phyloP scores from a whole-genome alignment of 2,329 filamentous ascomycete genomes.

The Tolypocladium nubicola region DNA sequence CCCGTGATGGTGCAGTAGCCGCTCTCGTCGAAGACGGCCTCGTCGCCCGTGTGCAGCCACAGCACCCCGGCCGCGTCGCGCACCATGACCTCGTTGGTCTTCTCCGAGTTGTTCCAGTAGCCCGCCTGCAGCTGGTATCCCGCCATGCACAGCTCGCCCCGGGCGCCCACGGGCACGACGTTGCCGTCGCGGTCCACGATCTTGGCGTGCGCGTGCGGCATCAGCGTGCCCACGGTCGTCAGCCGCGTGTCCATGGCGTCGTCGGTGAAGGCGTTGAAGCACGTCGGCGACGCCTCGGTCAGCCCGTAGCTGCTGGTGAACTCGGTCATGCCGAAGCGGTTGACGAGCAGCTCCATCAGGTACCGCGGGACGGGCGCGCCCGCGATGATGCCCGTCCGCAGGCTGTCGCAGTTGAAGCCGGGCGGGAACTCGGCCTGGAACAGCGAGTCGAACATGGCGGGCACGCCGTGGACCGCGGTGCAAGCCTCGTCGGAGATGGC shows the following conservation, averaged over 20 bases:
- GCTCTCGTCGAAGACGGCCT: slow-evolving; percentile 55
- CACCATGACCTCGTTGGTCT: slow-evolving; percentile 54
- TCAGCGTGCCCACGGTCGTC: slow-evolving; percentile 62
- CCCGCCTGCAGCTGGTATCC: slow-evolving; percentile 65
- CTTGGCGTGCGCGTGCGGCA: slow-evolving; percentile 69
- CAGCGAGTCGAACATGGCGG: slow-evolving; percentile 71
- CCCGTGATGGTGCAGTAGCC: slow-evolving; percentile 67
- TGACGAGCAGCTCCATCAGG: slow-evolving; percentile 62
- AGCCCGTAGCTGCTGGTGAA: slow-evolving; percentile 63
- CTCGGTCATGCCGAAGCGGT: slow-evolving; percentile 63
- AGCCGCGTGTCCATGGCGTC: slow-evolving; percentile 58
- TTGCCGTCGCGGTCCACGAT: slow-evolving; percentile 59
- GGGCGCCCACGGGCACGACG: slow-evolving; percentile 54
- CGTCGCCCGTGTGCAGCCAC: slow-evolving; percentile 60
- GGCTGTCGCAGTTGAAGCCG: slow-evolving; percentile 34
- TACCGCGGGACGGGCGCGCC: slow-evolving; percentile 67
- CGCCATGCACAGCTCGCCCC: slow-evolving; percentile 67
- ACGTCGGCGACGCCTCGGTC: slow-evolving; percentile 70
- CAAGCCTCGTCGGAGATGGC: slow-evolving; percentile 57
- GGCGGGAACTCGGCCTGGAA: slow-evolving; percentile 34
- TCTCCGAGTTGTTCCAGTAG: slow-evolving; percentile 61
- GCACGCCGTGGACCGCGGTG: slow-evolving; percentile 71
- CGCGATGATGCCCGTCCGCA: slow-evolving; percentile 70
- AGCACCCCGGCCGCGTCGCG: slow-evolving; percentile 40
- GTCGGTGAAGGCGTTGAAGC: slow-evolving; percentile 69